These are phyloP conservation scores for Fraxinus quadrangulata DNA, from an alignment of 257 asterid genomes.

Conservation along the genomic window DNA sequence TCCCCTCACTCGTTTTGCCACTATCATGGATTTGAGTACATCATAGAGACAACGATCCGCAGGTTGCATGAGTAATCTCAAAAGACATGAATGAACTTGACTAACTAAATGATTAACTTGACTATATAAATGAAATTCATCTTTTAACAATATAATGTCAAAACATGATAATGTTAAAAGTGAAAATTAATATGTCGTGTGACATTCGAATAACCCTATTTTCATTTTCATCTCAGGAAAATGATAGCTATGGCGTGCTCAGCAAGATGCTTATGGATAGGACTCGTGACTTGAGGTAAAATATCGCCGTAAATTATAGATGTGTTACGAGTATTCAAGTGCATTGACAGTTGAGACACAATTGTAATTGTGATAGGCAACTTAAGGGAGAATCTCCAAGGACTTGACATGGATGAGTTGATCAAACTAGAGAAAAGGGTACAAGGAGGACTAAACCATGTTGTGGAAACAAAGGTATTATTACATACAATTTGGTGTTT, in stretches of 20 bases:
- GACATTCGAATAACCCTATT: not conserved
- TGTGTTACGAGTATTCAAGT: not conserved
- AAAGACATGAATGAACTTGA: too few species aligned
- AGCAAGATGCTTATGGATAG: conserved; percentile 46
- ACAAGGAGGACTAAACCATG: conserved; percentile 54
- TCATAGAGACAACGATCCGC: too few species aligned
- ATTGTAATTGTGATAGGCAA: conserved; percentile 36
- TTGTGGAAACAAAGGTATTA: conserved; percentile 51
- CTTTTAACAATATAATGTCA: too few species aligned
- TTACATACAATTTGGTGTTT: not conserved
- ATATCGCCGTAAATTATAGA: not conserved
- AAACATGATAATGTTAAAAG: too few species aligned
- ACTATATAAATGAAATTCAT: too few species aligned
- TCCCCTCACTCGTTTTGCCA: too few species aligned
- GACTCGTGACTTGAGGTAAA: conserved; percentile 63
- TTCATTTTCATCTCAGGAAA: conserved; percentile 29
- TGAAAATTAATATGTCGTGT: too few species aligned
- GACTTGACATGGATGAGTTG: conserved; percentile 62
- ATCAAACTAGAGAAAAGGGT: conserved; percentile 63
- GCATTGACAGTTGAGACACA: not conserved
- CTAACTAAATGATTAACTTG: too few species aligned
- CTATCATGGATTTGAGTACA: too few species aligned
- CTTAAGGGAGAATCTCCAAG: conserved; percentile 72
- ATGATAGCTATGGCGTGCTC: conserved; percentile 35
- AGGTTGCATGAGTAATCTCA: too few species aligned